Percentiles rank a stretch among this genome's conserved stretches.
Evolutionary conservation across 1,284 basidiomycete species (phyloP).

Genomic region (Gomphus bonarii): DNA sequence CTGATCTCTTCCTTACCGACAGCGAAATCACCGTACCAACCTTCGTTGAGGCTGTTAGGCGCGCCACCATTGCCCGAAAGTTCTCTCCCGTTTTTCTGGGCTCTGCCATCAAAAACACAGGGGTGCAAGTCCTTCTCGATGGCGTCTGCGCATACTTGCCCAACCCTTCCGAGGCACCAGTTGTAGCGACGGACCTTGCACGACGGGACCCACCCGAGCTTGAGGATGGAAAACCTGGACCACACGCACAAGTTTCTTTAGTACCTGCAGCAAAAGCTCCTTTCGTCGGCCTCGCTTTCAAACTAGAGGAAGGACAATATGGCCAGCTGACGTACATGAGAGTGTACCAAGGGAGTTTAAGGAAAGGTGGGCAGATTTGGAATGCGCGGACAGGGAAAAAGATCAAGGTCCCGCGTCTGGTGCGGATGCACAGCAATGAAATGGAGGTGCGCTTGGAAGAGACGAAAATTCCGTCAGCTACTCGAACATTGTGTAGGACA

Average conservation of each 20-base stretch:
- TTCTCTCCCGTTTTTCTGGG: slow-evolving; percentile 98
- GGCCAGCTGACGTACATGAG: slow-evolving; percentile 99
- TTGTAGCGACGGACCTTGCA: slow-evolving; percentile 79
- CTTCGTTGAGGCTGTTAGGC: slow-evolving; percentile 79
- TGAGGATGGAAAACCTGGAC: slow-evolving; percentile 7
- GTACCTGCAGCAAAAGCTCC: slow-evolving; percentile 78
- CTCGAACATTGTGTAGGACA: slow-evolving; percentile 47
- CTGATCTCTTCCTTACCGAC: slow-evolving; percentile 88
- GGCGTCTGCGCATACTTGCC: slow-evolving; percentile 96
- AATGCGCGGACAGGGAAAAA: slow-evolving; percentile 96
- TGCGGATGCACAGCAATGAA: slow-evolving; percentile 97
- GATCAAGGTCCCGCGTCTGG: slow-evolving; percentile 95
- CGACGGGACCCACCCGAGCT: slow-evolving; percentile 41
- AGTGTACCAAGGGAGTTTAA: slow-evolving; percentile 94
- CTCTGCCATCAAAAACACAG: slow-evolving; percentile 97
- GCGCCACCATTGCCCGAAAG: slow-evolving; percentile 79
- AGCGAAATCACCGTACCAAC: slow-evolving; percentile 63
- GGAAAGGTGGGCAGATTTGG: slow-evolving; percentile 78
- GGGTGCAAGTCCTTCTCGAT: slow-evolving; percentile 89
- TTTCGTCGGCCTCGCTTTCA: slow-evolving; percentile 94
- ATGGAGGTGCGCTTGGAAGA: slow-evolving; percentile 68
- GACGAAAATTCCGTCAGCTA: not conserved
- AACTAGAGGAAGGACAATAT: slow-evolving; percentile 95
- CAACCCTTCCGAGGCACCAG: slow-evolving; percentile 74
- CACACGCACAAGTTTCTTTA: slow-evolving; percentile 42